These are phyloP conservation scores for Saccharomycopsis selenospora DNA, from an alignment of 805 yeast genomes.

Conservation along the genomic window DNA sequence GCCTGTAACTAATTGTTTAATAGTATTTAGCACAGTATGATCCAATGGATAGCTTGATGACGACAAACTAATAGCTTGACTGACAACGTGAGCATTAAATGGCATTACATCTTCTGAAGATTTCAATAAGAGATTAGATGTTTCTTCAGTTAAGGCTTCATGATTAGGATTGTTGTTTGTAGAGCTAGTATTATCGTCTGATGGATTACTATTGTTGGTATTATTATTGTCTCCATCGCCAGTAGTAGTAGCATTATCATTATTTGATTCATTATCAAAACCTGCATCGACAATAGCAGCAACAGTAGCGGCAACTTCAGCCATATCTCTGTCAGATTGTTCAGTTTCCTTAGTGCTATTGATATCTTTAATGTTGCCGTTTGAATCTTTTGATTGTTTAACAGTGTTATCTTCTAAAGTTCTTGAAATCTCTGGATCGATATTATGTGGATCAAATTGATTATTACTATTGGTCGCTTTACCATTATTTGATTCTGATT, in stretches of 20 bases:
- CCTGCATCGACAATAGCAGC: not conserved
- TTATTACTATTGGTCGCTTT: not conserved
- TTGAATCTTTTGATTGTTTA: not conserved
- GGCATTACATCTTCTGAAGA: not conserved
- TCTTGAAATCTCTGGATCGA: constrained; percentile 17
- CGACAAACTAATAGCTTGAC: constrained; percentile 12
- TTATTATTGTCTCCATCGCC: not conserved
- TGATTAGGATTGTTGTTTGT: not conserved
- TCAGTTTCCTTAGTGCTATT: not conserved
- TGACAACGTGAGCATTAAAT: constrained; percentile 4
- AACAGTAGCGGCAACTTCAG: not conserved
- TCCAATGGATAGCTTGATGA: constrained; percentile 8
- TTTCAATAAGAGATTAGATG: not conserved
- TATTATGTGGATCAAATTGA: constrained; percentile 10
- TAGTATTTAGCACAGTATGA: not conserved
- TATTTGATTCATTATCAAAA: not conserved
- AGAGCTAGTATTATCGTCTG: not conserved
- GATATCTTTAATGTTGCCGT: not conserved
- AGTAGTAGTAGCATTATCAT: not conserved
- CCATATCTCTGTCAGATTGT: not conserved
- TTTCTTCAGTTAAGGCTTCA: not conserved
- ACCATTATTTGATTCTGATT: not conserved
- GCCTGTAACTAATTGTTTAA: constrained; percentile 1
- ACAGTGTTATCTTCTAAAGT: not conserved
- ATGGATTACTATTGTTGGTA: not conserved